phyloP scores from a whole-genome alignment of 1,284 basidiomycete species.

The Pseudozyma hubeiensis region DNA sequence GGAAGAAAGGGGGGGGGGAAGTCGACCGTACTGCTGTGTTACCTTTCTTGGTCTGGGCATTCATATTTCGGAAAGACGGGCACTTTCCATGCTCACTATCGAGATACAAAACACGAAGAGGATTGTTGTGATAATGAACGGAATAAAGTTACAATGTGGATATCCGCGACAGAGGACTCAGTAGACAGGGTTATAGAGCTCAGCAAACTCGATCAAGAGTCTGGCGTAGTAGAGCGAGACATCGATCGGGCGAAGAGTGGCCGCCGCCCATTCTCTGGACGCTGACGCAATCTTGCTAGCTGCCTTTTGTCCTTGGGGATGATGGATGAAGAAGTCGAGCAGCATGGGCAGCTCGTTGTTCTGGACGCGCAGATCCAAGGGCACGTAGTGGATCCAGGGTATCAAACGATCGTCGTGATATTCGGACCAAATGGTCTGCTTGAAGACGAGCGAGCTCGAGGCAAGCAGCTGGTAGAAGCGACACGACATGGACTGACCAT shows the following conservation, averaged over 20 bases:
- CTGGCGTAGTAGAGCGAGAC: conserved; percentile 33
- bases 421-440: conserved; percentile 48
- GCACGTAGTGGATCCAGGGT: conserved; percentile 44
- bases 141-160: too few species aligned
- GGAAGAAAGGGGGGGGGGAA: too few species aligned
- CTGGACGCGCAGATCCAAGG: conserved; percentile 27
- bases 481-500: conserved; percentile 45
- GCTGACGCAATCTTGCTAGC: conserved; percentile 28
- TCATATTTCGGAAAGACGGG: too few species aligned
- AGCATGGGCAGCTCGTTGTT: conserved; percentile 35
- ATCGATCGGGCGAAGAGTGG: conserved; percentile 30
- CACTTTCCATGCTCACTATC: too few species aligned
- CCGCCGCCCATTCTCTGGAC: conserved; percentile 22
- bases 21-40: too few species aligned
- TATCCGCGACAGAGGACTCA: not conserved
- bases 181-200: conserved; percentile 9
- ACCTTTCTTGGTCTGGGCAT: too few species aligned
- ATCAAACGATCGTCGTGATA: conserved; percentile 40
- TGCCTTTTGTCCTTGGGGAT: conserved; percentile 17
- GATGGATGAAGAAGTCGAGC: conserved; percentile 39
- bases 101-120: too few species aligned
- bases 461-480: conserved; percentile 40
- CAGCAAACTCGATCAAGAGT: conserved; percentile 34
- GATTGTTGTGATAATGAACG: too few species aligned
- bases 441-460: conserved; percentile 35